Evolutionary conservation across 768 basidiomycete species (phyloP), one percentile per base, ranked within the genome.

Genomic region (Multifurca ochricompacta): DNA sequence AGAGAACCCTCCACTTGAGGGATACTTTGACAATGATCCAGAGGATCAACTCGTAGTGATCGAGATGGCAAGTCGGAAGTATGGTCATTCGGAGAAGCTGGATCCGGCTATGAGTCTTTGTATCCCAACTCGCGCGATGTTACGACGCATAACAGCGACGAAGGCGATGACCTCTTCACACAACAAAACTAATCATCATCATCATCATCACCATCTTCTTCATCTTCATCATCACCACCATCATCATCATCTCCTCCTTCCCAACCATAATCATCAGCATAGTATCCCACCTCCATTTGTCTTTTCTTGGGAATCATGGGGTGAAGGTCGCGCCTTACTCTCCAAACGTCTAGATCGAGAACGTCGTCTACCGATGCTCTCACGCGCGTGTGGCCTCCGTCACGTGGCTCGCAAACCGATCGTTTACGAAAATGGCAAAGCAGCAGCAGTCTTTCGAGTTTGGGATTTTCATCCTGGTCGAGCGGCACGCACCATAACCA

Each of bases 301-400:
- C 7, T 48, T 48, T 18, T 6, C 25, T 1, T 50, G 49, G 49
- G 40, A 39, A 2, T 14, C 30, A 4, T 50, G 49, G 49, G 49
- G 49, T 19, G 7, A 4, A 4, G 39, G 30, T 1, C 19, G 21
- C 7, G 49, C 37, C 14, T 4, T 16, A 6, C 4, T 31, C 49
- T 1, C 2, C 8, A 21, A 41, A 19, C 49, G 49, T 6, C 2
- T 14, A 28, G 49, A 50, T 3, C 13, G 2, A 3, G 39, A 50
- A 0, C 39, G 30, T 4, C 30, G 28, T 1, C 30, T 50, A 2
- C 49, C 39, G 19, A 10, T 14, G 11, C 30, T 50, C 8, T 36
- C 49, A 19, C 49, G 49, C 39, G 39, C 32, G 7, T 50, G 49
- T 6, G 49, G 49, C 2, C 30, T 50, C 3, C 49, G 49, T 8